Evolutionary conservation across 1,284 basidiomycete species (phyloP), one percentile per base, ranked within the genome.

Genomic region (Ceratobasidium sp.): DNA sequence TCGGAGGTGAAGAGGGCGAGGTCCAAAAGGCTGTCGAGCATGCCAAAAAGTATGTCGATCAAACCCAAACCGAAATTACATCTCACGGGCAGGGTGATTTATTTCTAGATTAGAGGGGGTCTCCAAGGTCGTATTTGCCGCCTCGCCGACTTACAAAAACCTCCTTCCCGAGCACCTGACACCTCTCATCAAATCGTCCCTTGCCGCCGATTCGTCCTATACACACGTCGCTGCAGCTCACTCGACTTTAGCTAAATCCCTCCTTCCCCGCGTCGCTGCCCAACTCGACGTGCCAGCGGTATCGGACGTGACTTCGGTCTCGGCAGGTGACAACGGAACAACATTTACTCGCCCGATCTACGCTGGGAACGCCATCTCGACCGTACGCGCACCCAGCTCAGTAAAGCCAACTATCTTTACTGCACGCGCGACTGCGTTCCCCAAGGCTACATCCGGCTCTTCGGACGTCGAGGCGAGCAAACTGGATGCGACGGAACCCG

Each of bases 281-380:
- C 84, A 84, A 70, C 87, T 99, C 45, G 91, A 96, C 78, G 86
- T 90, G 31, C 92, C 93, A 10, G 86, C 88, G 74, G 87, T 99
- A 72, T 95, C 95, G 60, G 97, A 99, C 80, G 89, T 99, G 74
- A 93, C 85, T 8, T 90, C 88, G 17, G 80, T 97, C 75, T 90
- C 97, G 76, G 75, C 82, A 35, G 77, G 85, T 1, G 87, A 88
- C 57, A 88, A 90, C 77, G 86, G 81, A 77, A 87, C 90, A 20
- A 90, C 86, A 3, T 98, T 97, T 79, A 87, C 92, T 8, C 91
- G 96, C 52, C 95, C 94, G 52, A 97, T 99, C 78, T 99, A 99
- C 77, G 97, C 97, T 57, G 97, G 97, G 57, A 99, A 99, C 78
- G 97, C 97, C 54, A 94, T 99, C 73, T 86, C 95, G 35, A 98